Percentiles rank a stretch among this genome's conserved stretches.
Evolutionary conservation across 2,329 filamentous ascomycete species (phyloP).

Genomic region (Penicillium sp.): DNA sequence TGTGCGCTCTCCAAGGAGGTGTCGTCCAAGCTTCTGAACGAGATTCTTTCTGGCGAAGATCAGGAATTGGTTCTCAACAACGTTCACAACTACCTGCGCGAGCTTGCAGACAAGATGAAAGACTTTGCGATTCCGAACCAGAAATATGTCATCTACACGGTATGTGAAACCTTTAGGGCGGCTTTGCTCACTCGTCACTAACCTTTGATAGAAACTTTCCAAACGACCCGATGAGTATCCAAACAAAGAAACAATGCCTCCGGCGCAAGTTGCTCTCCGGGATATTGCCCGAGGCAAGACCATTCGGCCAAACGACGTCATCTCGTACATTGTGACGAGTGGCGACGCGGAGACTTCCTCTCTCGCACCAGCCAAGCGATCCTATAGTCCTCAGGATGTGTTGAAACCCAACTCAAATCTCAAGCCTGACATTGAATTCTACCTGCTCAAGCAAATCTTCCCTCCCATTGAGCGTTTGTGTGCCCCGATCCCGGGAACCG

Average conservation of each 20-base stretch:
- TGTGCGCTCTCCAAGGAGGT: slow-evolving; percentile 94
- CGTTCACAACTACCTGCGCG: slow-evolving; percentile 89
- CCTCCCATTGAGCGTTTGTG: slow-evolving; percentile 96
- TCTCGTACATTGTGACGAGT: slow-evolving; percentile 87
- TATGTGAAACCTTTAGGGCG: slow-evolving; percentile 29
- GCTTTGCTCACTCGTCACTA: slow-evolving; percentile 9
- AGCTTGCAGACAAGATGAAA: slow-evolving; percentile 84
- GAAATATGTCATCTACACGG: slow-evolving; percentile 96
- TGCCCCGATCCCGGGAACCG: slow-evolving; percentile 91
- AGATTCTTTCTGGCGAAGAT: slow-evolving; percentile 91
- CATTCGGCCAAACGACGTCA: slow-evolving; percentile 90
- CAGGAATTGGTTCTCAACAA: slow-evolving; percentile 82
- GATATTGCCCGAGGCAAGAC: slow-evolving; percentile 84
- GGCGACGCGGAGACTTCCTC: slow-evolving; percentile 62
- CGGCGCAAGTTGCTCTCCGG: slow-evolving; percentile 90
- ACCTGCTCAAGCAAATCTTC: slow-evolving; percentile 97
- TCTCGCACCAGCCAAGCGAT: slow-evolving; percentile 76
- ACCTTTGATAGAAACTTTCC: slow-evolving; percentile 68
- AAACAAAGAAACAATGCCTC: slow-evolving; percentile 92
- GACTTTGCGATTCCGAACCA: slow-evolving; percentile 70
- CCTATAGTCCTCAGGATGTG: slow-evolving; percentile 82
- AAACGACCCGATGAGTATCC: slow-evolving; percentile 93
- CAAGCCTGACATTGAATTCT: slow-evolving; percentile 92
- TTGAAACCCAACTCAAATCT: slow-evolving; percentile 73
- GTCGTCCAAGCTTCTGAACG: slow-evolving; percentile 84